phyloP scores from a whole-genome alignment of 495 filamentous ascomycete genomes.

The Podospora comata region DNA sequence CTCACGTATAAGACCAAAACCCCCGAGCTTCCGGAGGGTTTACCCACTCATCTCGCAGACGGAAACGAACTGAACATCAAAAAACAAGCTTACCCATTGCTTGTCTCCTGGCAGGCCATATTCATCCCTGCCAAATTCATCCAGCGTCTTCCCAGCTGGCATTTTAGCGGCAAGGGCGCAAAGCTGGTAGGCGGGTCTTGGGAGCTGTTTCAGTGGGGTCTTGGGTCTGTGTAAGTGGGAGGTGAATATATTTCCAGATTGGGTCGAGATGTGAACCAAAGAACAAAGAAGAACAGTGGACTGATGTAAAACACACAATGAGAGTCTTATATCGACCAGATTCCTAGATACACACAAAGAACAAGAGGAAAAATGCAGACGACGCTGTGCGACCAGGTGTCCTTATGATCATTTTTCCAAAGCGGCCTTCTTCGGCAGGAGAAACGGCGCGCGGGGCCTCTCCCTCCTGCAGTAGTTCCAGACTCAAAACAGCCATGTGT shows the following conservation, averaged over 20 bases:
- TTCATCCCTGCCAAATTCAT: slow-evolving; percentile 15
- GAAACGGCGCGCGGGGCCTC: slow-evolving; percentile 4
- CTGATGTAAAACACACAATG: slow-evolving; percentile 3
- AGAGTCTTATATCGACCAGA: background rate
- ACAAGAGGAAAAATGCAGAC: background rate
- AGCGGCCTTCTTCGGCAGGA: slow-evolving; percentile 2
- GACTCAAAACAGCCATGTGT: background rate
- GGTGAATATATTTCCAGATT: background rate
- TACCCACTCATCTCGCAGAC: background rate
- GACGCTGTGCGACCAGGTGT: slow-evolving; percentile 4
- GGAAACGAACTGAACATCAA: background rate
- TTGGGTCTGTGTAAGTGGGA: slow-evolving; percentile 1
- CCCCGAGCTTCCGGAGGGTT: background rate
- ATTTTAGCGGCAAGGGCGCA: background rate
- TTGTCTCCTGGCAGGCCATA: slow-evolving; percentile 23
- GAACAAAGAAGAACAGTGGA: background rate
- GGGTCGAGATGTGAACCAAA: background rate
- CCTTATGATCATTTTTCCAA: background rate
- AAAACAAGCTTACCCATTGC: slow-evolving; percentile 27
- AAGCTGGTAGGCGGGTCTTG: background rate
- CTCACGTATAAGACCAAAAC: background rate
- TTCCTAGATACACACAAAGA: background rate
- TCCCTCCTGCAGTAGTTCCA: background rate
- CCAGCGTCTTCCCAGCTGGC: slow-evolving; percentile 17
- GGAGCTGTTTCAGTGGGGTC: background rate